These are phyloP conservation scores for Polytolypa hystricis DNA, from an alignment of 2,329 filamentous ascomycete species.

Conservation along the genomic window DNA sequence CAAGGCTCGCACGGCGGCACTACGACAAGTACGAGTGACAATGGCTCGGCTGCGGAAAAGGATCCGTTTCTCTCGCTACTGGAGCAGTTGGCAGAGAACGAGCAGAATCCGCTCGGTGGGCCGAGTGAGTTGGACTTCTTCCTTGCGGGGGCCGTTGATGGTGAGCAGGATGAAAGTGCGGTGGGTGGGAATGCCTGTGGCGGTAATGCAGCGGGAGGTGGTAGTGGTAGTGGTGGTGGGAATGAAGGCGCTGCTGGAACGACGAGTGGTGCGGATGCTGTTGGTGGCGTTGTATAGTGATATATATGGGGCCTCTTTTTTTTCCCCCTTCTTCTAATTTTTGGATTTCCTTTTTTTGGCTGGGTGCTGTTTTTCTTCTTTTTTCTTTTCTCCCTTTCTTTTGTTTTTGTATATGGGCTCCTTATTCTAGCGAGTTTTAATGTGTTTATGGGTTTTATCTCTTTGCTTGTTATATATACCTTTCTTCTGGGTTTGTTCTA, in stretches of 20 bases:
- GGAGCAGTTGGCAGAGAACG: slow-evolving; percentile 74
- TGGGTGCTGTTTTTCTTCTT: background rate
- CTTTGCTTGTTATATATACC: background rate
- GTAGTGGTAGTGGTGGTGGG: background rate
- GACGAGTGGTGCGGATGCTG: background rate
- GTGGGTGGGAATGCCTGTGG: background rate
- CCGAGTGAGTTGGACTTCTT: slow-evolving; percentile 73
- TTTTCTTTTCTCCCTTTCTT: background rate
- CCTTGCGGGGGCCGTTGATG: slow-evolving; percentile 35
- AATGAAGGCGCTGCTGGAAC: background rate
- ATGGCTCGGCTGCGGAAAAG: slow-evolving; percentile 53
- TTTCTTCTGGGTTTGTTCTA: background rate
- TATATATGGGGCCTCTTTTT: background rate
- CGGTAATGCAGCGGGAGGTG: background rate
- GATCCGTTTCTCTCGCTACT: slow-evolving; percentile 70
- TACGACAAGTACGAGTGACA: slow-evolving; percentile 42
- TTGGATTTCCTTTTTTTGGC: background rate
- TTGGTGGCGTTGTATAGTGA: background rate
- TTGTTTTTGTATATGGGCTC: background rate
- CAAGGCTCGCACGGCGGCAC: slow-evolving; percentile 34
- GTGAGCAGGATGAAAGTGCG: background rate
- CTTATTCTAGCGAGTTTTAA: background rate
- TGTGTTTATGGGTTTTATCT: background rate
- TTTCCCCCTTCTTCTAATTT: background rate
- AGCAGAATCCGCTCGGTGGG: slow-evolving; percentile 51